Conservation (phyloP, 176 grass and related monocot genomes). For the Lolium multiflorum region DNA sequence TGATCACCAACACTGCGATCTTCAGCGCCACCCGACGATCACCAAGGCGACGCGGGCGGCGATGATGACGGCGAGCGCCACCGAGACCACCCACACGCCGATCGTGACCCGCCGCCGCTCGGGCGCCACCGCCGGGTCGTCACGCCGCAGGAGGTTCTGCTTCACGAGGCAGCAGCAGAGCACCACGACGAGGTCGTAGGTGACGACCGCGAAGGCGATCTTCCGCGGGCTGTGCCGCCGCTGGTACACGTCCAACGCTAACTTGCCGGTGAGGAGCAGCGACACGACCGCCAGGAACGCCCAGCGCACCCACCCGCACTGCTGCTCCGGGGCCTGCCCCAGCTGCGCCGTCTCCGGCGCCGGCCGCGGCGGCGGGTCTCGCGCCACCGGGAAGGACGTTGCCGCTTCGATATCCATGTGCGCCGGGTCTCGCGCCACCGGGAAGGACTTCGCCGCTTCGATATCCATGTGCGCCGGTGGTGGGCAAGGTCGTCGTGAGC, state of each 20-base stretch:
- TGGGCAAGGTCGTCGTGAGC: background rate
- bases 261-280: constrained; percentile 17
- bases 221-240: constrained; percentile 10
- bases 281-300: background rate
- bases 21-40: too few species aligned
- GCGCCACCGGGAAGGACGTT: too few species aligned
- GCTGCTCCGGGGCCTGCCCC: background rate
- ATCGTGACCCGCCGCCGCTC: too few species aligned
- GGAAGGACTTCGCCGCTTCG: background rate
- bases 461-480: constrained; percentile 15
- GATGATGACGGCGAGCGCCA: too few species aligned
- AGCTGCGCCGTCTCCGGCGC: background rate
- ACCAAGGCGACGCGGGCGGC: too few species aligned
- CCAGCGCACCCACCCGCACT: background rate
- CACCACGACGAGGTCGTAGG: constrained; percentile 28
- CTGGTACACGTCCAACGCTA: constrained; percentile 6
- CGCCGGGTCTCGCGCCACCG: background rate
- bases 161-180: constrained; percentile 25
- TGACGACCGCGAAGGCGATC: constrained; percentile 7
- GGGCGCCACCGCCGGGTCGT: background rate
- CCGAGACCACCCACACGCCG: too few species aligned
- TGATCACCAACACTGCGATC: background rate
- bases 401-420: too few species aligned
- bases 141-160: constrained; percentile 12
- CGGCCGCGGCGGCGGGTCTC: too few species aligned